These are phyloP conservation scores for Colletotrichum phormii DNA, from an alignment of 2,329 filamentous ascomycete species.

Conservation along the genomic window DNA sequence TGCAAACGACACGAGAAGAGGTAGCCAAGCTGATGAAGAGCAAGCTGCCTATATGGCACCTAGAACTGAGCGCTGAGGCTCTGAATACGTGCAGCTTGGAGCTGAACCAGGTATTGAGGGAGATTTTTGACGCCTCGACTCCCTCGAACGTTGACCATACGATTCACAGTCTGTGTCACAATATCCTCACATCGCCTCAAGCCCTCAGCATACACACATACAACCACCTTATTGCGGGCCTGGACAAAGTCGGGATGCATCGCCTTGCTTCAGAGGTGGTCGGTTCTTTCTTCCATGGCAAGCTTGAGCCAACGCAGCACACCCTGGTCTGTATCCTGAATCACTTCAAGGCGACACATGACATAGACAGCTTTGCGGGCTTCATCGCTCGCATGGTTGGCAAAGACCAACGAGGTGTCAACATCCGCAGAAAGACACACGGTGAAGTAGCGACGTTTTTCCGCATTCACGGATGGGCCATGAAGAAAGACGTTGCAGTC, in stretches of 20 bases:
- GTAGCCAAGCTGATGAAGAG: constrained; percentile 17
- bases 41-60: constrained; percentile 16
- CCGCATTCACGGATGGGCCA: constrained; percentile 45
- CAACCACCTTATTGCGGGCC: constrained; percentile 77
- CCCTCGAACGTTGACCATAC: background rate
- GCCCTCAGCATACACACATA: constrained; percentile 77
- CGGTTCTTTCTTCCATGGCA: constrained; percentile 60
- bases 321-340: constrained; percentile 62
- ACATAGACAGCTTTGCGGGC: constrained; percentile 57
- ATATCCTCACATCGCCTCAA: constrained; percentile 71
- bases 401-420: constrained; percentile 52
- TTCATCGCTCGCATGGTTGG: constrained; percentile 59
- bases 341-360: constrained; percentile 58
- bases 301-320: constrained; percentile 59
- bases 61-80: background rate
- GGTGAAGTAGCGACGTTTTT: constrained; percentile 45
- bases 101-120: constrained; percentile 22
- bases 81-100: background rate
- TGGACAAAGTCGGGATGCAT: constrained; percentile 63
- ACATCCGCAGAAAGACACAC: constrained; percentile 49
- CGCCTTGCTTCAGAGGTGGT: constrained; percentile 65
- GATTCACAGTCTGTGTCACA: constrained; percentile 69
- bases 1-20: constrained; percentile 21
- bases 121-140: constrained; percentile 8
- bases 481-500: constrained; percentile 40